Conservation (phyloP, 257 asterid genomes). For the Nicotiana otophora region DNA sequence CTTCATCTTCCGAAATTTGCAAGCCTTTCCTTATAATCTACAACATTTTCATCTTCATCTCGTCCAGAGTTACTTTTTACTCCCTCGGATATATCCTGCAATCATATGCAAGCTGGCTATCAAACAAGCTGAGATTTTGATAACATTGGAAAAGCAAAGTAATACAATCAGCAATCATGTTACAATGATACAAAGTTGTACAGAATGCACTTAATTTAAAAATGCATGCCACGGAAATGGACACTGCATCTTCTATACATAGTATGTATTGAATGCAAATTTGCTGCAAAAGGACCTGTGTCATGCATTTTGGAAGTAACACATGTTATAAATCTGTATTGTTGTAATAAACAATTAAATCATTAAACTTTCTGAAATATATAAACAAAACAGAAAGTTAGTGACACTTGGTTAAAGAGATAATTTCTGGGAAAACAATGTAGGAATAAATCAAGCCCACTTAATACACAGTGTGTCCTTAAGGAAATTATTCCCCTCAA, state of each 20-base stretch:
- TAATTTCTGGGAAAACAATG: too few relatives aligned
- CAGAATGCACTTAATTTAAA: neutral
- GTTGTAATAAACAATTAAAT: too few relatives aligned
- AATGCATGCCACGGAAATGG: neutral
- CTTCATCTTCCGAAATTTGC: conserved; percentile 25
- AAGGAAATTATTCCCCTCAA: too few relatives aligned
- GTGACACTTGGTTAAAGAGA: too few relatives aligned
- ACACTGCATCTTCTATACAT: neutral
- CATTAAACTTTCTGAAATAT: too few relatives aligned
- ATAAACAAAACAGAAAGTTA: too few relatives aligned
- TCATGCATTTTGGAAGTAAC: neutral
- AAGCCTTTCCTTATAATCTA: conserved; percentile 18
- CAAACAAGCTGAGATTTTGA: neutral
- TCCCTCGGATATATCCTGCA: conserved; percentile 46
- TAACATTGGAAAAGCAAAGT: neutral
- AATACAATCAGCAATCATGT: neutral
- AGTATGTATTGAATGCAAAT: neutral
- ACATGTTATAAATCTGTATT: too few relatives aligned
- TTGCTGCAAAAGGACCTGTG: neutral
- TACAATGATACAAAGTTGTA: neutral
- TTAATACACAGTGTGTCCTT: too few relatives aligned
- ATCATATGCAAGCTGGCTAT: neutral
- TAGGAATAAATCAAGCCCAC: too few relatives aligned
- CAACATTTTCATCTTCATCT: conserved; percentile 20
- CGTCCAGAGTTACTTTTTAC: conserved; percentile 26